Conservation (phyloP, 805 yeast species). For the Sugiyamaella smithiae region DNA sequence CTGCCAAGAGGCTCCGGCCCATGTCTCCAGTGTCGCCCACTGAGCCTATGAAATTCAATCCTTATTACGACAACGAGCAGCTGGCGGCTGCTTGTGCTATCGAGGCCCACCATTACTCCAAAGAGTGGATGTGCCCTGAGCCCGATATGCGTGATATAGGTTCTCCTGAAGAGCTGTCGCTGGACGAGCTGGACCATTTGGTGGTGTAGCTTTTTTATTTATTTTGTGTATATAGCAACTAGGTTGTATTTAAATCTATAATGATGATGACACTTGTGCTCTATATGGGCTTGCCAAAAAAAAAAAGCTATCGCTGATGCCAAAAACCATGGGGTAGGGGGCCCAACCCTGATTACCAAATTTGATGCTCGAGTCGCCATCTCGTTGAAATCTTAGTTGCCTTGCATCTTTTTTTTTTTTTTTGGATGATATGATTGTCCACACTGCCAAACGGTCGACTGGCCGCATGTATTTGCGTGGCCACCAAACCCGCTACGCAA, state of each 20-base stretch:
- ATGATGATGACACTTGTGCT: too few relatives aligned
- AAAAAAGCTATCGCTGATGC: too few relatives aligned
- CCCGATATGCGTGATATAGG: slow-evolving; percentile 16
- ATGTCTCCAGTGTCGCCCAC: background rate
- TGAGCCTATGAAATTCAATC: slow-evolving; percentile 2
- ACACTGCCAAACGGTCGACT: too few relatives aligned
- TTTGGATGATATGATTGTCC: too few relatives aligned
- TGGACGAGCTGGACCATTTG: slow-evolving; percentile 30
- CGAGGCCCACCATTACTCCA: slow-evolving; percentile 10
- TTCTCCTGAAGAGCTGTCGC: slow-evolving; percentile 28
- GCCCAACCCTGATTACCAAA: too few relatives aligned
- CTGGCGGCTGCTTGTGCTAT: slow-evolving; percentile 17
- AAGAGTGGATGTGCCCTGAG: slow-evolving; percentile 19
- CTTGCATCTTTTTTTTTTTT: too few relatives aligned
- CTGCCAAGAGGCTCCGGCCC: slow-evolving; percentile 7
- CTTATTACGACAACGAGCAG: slow-evolving; percentile 2
- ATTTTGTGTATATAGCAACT: background rate
- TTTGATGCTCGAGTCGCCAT: too few relatives aligned
- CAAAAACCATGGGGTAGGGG: too few relatives aligned
- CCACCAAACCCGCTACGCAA: too few relatives aligned
- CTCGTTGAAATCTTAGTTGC: too few relatives aligned
- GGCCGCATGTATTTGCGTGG: too few relatives aligned
- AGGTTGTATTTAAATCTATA: background rate
- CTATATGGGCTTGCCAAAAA: too few relatives aligned
- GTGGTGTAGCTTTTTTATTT: slow-evolving; percentile 10